A percentile compares a stretch with the other conserved stretches of the same genome.
phyloP scores from a whole-genome alignment of 352 stramenopile species.

The Phytophthora palmivora region DNA sequence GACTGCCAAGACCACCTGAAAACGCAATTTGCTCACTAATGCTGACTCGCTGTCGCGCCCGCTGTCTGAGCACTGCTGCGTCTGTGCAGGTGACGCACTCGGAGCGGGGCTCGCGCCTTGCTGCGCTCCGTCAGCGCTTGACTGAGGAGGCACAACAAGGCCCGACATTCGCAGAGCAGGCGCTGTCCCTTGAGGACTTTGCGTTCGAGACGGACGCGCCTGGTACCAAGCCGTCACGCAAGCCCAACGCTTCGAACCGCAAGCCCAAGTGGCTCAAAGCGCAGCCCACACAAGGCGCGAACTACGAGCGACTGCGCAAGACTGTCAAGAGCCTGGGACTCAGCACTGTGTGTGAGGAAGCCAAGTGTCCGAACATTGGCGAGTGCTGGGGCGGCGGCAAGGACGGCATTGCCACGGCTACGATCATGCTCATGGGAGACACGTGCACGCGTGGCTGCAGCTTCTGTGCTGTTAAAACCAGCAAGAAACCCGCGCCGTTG shows the following conservation, averaged over 20 bases:
- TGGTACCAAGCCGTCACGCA: constrained; percentile 74
- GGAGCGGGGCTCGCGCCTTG: constrained; percentile 66
- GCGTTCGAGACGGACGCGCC: constrained; percentile 51
- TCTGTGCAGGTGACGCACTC: constrained; percentile 74
- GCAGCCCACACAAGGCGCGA: constrained; percentile 77
- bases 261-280: constrained; percentile 91
- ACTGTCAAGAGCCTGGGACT: constrained; percentile 87
- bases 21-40: constrained; percentile 14
- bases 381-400: constrained; percentile 99
- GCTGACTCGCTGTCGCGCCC: constrained; percentile 15
- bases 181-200: constrained; percentile 75
- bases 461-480: constrained; percentile 99
- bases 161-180: constrained; percentile 67
- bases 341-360: constrained; percentile 99
- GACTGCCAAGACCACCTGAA: constrained; percentile 23
- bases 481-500: constrained; percentile 92
- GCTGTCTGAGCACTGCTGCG: constrained; percentile 44
- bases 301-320: constrained; percentile 87
- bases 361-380: constrained; percentile 99
- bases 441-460: constrained; percentile 99
- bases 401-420: constrained; percentile 95
- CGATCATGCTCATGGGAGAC: constrained; percentile 99
- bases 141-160: constrained; percentile 63
- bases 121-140: constrained; percentile 69
- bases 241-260: constrained; percentile 84